Evolutionary conservation across 371 early-diverging fungal species (phyloP), one percentile per base, ranked within the genome.

Genomic region (Apophysomyces elegans): DNA sequence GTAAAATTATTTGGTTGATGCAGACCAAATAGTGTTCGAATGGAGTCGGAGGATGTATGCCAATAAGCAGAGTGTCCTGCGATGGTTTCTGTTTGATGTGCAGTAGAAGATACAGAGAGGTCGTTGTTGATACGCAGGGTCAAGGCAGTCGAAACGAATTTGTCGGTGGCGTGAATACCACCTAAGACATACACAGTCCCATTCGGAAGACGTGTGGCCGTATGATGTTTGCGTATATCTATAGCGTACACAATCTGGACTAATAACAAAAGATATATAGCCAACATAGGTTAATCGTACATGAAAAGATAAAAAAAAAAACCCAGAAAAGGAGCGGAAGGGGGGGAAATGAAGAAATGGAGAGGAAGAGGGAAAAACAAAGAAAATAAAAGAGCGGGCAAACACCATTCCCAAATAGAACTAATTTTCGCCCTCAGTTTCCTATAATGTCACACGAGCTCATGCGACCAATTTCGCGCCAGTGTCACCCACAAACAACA

Each of bases 161-260:
- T 50, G 11, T 50, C 54, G 32, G 54, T 18, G 21, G 54, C 32
- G 21, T 32, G 54, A 21, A 50, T 21, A 9, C 54, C 54, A 21
- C 54, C 54, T 1, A 50, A 26, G 54, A 50, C 32, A 50, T 50
- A 50, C 54, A 50, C 54, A 50, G 54, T 50, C 21, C 54, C 54
- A 26, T 50, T 21, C 16, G 54, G 54, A 50, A 50, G 54, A 21
- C 54, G 54, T 21, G 54, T 50, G 54, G 54, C 54, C 8, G 54
- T 50, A 21, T 50, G 54, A 50, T 50, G 54, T 50, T 26, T 50
- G 54, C 54, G 54, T 50, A 50, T 21, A 21, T 50, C 21, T 9
- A 21, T 26, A 21, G 54, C 54, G 11, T 50, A 50, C 21, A 50
- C 54, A 5, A 50, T 50, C 41, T 61, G 44, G 61, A 61, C 43